Percentiles rank a stretch among this genome's conserved stretches.
These are phyloP conservation scores for Gracilariopsis chorda DNA, from an alignment of 23 red algal genomes.

Conservation along the genomic window DNA sequence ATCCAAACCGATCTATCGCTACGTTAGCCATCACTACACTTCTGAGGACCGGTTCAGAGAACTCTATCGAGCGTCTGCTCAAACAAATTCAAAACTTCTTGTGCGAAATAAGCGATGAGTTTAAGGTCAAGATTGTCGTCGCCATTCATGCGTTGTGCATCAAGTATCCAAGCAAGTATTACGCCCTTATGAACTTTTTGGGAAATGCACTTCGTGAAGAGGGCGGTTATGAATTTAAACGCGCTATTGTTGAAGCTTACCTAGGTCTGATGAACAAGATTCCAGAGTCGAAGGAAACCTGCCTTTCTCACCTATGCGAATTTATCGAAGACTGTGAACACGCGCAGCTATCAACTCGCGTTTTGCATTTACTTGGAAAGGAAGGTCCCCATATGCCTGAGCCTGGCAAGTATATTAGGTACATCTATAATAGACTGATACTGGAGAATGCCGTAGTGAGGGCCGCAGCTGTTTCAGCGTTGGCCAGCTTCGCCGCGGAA, in stretches of 20 bases:
- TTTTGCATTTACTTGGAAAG: constrained; percentile 92
- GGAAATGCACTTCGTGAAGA: constrained; percentile 95
- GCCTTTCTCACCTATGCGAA: constrained; percentile 89
- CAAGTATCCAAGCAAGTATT: constrained; percentile 96
- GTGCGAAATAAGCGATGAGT: constrained; percentile 95
- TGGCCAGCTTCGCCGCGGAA: constrained; percentile 78
- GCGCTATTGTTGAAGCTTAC: constrained; percentile 84
- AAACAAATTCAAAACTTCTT: constrained; percentile 91
- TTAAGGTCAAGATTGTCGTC: constrained; percentile 90
- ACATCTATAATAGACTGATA: constrained; percentile 99
- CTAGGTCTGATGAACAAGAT: constrained; percentile 80
- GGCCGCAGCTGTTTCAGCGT: constrained; percentile 93
- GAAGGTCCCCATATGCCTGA: constrained; percentile 81
- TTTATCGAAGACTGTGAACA: constrained; percentile 99
- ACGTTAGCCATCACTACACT: constrained; percentile 93
- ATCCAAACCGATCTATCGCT: constrained; percentile 91
- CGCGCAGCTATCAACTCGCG: constrained; percentile 77
- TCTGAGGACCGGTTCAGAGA: constrained; percentile 91
- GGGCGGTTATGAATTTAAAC: constrained; percentile 95
- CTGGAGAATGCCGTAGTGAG: constrained; percentile 95
- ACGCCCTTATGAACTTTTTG: constrained; percentile 92
- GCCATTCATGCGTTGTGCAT: constrained; percentile 87
- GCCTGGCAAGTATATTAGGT: constrained; percentile 94
- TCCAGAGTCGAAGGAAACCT: constrained; percentile 84
- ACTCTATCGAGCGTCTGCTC: constrained; percentile 85